phyloP scores from a whole-genome alignment of 2,329 filamentous ascomycete species.

The Claviceps monticola region DNA sequence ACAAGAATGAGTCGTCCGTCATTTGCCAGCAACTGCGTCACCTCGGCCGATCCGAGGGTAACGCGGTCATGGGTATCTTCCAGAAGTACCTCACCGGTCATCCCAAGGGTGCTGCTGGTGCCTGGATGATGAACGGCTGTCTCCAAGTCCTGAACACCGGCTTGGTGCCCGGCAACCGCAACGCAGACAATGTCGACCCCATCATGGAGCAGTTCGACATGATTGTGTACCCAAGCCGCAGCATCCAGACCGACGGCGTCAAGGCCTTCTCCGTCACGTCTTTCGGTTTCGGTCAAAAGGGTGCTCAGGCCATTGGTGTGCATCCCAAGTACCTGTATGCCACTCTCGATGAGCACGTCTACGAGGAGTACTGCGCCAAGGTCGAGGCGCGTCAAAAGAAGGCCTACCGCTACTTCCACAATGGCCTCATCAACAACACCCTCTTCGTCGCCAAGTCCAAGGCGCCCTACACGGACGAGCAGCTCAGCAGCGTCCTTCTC shows the following conservation, averaged over 20 bases:
- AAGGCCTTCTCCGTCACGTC: conserved; percentile 99
- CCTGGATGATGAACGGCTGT: conserved; percentile 99
- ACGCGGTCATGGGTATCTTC: conserved; percentile 92
- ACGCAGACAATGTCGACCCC: conserved; percentile 93
- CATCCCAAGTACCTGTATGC: conserved; percentile 94
- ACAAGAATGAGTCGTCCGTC: conserved; percentile 98
- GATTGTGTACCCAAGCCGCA: conserved; percentile 90
- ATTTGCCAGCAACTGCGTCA: conserved; percentile 94
- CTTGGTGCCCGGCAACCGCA: conserved; percentile 90
- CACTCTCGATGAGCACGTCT: conserved; percentile 77
- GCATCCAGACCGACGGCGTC: conserved; percentile 92
- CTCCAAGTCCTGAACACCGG: conserved; percentile 90
- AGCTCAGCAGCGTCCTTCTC: conserved; percentile 77
- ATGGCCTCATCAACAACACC: conserved; percentile 93
- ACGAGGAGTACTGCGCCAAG: conserved; percentile 70
- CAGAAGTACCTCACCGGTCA: conserved; percentile 98
- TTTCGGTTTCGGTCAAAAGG: conserved; percentile 98
- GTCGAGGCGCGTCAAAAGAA: conserved; percentile 93
- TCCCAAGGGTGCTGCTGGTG: conserved; percentile 96
- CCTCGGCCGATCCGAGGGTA: conserved; percentile 90
- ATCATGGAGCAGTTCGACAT: conserved; percentile 96
- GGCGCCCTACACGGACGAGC: conserved; percentile 77
- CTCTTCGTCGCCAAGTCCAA: conserved; percentile 93
- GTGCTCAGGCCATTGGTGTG: conserved; percentile 90
- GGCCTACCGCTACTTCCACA: conserved; percentile 97